Base-by-base conservation (phyloP, 2,329 filamentous ascomycete genomes). In the Xylaria sp. region DNA sequence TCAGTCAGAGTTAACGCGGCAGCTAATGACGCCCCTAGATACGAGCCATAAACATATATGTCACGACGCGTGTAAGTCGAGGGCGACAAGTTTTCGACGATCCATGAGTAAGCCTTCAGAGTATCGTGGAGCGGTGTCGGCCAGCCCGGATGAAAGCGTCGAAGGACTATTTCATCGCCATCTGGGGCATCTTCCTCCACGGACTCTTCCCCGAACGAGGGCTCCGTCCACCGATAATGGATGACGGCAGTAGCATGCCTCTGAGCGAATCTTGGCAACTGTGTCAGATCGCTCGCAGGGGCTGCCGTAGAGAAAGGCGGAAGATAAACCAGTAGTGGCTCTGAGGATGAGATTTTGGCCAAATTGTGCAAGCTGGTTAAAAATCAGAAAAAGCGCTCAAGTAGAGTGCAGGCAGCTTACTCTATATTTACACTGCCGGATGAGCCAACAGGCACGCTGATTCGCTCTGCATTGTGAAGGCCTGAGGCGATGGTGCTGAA, bases 91-190 rank as follows among this genome's bases (percentile, higher is more conserved):
- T 85, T 82, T 17, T 81, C 72, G 9, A 79, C 61, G 30, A 89
- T 79, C 85, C 86, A 88, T 36, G 80, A 77, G 75, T 88, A 90
- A 58, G 84, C 87, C 69, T 84, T 83, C 30, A 82, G 74, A 1
- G 83, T 81, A 73, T 90, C 89, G 69, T 89, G 86, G 27, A 90
- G 76, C 1, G 88, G 87, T 1, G 80, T 82, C 0, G 88, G 88
- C 85, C 89, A 90, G 59, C 77, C 75, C 1, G 81, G 73, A 5
- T 78, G 76, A 14, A 74, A 70, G n/a, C 12, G n/a, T 21, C 61
- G 54, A 58, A 47, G 12, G 14, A n/a, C 19, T 2, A 21, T 3
- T 21, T 53, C 51, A 14, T 66, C 50, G 27, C n/a, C 45, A 27
- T 36, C 45, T 17, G 61, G 39, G 45, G 32, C 48, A 11, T 61